Evolutionary conservation across 768 basidiomycete species (phyloP).

Genomic region (Pleurotus pulmonarius): DNA sequence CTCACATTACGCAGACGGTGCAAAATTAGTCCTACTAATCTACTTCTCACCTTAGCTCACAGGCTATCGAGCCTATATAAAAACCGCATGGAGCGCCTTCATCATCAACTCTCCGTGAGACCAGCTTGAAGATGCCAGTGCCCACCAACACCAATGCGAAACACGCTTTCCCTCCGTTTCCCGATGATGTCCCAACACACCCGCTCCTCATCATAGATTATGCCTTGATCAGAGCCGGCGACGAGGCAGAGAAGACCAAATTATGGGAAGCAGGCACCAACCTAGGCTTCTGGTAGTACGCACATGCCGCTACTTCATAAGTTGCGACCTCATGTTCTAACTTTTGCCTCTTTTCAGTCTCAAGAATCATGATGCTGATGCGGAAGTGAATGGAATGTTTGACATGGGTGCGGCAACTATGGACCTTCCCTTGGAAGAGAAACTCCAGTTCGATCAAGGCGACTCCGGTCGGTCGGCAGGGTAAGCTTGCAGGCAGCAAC

Average conservation of each 20-base stretch:
- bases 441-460: constrained; percentile 56
- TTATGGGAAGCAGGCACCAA: constrained; percentile 57
- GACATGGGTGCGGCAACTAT: constrained; percentile 53
- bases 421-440: constrained; percentile 50
- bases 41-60: background rate
- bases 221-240: constrained; percentile 35
- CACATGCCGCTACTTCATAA: constrained; percentile 11
- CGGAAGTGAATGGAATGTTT: constrained; percentile 49
- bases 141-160: constrained; percentile 11
- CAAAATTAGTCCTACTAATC: background rate
- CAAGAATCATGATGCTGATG: constrained; percentile 52
- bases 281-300: constrained; percentile 68
- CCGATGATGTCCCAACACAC: constrained; percentile 47
- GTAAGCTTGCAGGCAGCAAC: constrained; percentile 18
- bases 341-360: constrained; percentile 27
- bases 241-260: constrained; percentile 40
- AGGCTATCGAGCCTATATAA: too few species aligned
- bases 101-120: too few species aligned
- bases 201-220: constrained; percentile 57
- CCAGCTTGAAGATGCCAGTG: constrained; percentile 13
- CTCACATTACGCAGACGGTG: background rate
- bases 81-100: too few species aligned
- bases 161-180: constrained; percentile 38
- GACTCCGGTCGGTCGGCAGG: constrained; percentile 38
- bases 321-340: too few species aligned